phyloP scores from a whole-genome alignment of 1,284 basidiomycete species.

The Ustilago tritici region DNA sequence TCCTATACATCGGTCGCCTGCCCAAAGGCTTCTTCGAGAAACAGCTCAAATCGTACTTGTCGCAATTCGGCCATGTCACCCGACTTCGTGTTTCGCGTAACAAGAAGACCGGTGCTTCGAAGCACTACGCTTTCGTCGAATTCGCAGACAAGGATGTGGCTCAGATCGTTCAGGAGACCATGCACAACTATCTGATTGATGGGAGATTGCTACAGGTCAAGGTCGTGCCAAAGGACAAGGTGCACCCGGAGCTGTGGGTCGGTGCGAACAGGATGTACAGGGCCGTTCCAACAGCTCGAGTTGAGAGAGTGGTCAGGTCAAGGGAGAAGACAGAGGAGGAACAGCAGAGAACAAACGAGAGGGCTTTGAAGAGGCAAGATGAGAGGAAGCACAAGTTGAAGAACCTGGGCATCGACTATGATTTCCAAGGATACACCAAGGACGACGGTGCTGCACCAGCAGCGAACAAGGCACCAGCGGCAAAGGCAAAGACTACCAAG shows the following conservation, averaged over 20 bases:
- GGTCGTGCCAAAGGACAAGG: constrained; percentile 82
- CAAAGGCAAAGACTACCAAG: constrained; percentile 9
- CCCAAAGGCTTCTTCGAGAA: constrained; percentile 98
- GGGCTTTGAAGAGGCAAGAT: constrained; percentile 82
- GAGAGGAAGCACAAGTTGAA: constrained; percentile 83
- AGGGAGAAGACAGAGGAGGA: constrained; percentile 81
- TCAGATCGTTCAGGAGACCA: constrained; percentile 94
- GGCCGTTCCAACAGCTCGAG: constrained; percentile 79
- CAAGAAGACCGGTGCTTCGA: constrained; percentile 94
- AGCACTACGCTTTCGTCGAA: constrained; percentile 97
- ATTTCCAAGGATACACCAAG: constrained; percentile 76
- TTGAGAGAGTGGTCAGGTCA: constrained; percentile 79
- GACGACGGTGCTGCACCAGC: constrained; percentile 5
- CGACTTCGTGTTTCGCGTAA: constrained; percentile 91
- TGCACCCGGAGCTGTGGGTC: constrained; percentile 94
- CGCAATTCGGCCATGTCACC: constrained; percentile 92
- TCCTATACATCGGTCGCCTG: constrained; percentile 88
- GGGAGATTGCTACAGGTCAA: constrained; percentile 89
- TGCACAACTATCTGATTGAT: constrained; percentile 97
- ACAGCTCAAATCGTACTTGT: constrained; percentile 90
- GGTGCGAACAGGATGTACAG: constrained; percentile 95
- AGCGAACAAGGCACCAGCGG: constrained; percentile 13
- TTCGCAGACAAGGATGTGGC: constrained; percentile 90
- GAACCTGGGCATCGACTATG: constrained; percentile 87
- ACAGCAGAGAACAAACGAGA: constrained; percentile 77